These are phyloP conservation scores for Sutorius australiensis DNA, from an alignment of 768 basidiomycete genomes.

Conservation along the genomic window DNA sequence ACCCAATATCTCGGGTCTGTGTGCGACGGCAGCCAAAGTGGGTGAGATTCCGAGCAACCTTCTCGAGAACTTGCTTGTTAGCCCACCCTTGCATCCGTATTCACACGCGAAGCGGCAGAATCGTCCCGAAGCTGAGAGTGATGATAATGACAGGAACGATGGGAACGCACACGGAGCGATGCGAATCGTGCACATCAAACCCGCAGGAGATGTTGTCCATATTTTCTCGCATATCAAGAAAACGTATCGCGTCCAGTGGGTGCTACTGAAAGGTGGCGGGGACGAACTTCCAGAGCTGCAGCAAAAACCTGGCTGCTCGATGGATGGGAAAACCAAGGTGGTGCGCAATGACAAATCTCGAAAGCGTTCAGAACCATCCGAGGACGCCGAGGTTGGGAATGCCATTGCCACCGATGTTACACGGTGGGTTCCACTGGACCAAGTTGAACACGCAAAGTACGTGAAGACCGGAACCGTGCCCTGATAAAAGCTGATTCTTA, in stretches of 20 bases:
- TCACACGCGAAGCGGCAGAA: slow-evolving; percentile 2
- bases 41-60: slow-evolving; percentile 34
- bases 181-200: slow-evolving; percentile 43
- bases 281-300: slow-evolving; percentile 39
- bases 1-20: slow-evolving; percentile 44
- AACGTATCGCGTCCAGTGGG: slow-evolving; percentile 77
- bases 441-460: slow-evolving; percentile 61
- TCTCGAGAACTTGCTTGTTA: slow-evolving; percentile 38
- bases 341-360: slow-evolving; percentile 9
- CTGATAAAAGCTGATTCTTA: background rate
- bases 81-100: slow-evolving; percentile 21
- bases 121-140: background rate
- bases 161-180: background rate
- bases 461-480: slow-evolving; percentile 23
- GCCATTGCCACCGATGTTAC: slow-evolving; percentile 16
- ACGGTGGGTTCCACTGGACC: slow-evolving; percentile 52
- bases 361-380: slow-evolving; percentile 8
- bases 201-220: slow-evolving; percentile 67
- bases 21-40: slow-evolving; percentile 35
- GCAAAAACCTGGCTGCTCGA: background rate
- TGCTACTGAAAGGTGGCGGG: slow-evolving; percentile 56
- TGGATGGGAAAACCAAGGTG: slow-evolving; percentile 8
- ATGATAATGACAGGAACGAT: background rate
- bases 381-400: slow-evolving; percentile 12
- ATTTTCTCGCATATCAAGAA: slow-evolving; percentile 90